Evolutionary conservation across 768 basidiomycete species (phyloP).

Genomic region (Tylopilus balloui): DNA sequence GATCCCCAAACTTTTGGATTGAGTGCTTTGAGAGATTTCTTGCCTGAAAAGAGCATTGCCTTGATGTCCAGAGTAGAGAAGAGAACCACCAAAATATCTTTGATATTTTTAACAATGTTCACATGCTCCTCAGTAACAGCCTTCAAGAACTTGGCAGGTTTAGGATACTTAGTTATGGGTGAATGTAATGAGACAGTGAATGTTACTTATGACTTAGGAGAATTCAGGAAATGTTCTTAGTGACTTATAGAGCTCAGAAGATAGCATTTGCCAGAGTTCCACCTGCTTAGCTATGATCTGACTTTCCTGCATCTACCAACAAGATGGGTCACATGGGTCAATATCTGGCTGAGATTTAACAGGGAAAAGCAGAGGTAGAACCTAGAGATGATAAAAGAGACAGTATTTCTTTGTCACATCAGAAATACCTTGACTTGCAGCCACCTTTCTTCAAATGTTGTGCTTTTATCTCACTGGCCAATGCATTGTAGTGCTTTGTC

Average conservation of each 20-base stretch:
- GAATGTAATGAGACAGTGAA: background rate
- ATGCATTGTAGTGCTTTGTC: background rate
- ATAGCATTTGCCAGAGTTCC: background rate
- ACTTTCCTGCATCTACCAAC: background rate
- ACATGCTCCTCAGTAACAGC: background rate
- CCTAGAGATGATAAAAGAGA: background rate
- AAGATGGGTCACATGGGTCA: background rate
- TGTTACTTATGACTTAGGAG: background rate
- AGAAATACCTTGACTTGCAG: background rate
- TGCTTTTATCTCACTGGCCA: background rate
- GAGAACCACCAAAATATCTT: background rate
- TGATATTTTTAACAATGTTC: constrained; percentile 1
- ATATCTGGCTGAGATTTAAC: background rate
- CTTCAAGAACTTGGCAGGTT: no score
- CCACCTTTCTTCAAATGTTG: background rate
- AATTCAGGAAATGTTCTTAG: background rate
- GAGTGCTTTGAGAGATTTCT: background rate
- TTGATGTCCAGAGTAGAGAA: background rate
- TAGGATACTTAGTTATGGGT: no score
- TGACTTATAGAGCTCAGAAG: background rate
- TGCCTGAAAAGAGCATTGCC: background rate
- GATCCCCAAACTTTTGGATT: background rate
- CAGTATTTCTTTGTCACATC: background rate
- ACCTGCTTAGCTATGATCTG: background rate
- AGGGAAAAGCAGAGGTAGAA: background rate